These are phyloP conservation scores for Russula ochroleuca DNA, from an alignment of 768 basidiomycete genomes.

Conservation along the genomic window DNA sequence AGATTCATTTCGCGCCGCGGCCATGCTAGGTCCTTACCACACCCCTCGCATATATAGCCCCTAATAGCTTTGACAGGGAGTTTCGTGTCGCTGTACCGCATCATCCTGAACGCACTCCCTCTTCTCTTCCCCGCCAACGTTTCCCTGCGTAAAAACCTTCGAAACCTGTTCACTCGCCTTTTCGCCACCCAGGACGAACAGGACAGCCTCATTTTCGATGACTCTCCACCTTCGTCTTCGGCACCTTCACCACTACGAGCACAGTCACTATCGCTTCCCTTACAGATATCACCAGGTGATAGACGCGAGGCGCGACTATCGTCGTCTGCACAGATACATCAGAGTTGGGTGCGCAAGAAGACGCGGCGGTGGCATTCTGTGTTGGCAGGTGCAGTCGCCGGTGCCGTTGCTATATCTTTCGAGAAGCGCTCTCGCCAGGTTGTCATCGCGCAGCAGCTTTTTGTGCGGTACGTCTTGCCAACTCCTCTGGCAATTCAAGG, in stretches of 20 bases:
- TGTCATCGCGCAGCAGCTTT: slow-evolving; percentile 79
- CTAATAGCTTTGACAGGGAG: slow-evolving; percentile 44
- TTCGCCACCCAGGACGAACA: slow-evolving; percentile 28
- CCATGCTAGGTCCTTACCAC: slow-evolving; percentile 67
- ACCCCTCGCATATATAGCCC: background rate
- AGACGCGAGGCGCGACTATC: slow-evolving; percentile 51
- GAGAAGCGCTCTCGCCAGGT: slow-evolving; percentile 64
- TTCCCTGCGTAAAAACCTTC: slow-evolving; percentile 27
- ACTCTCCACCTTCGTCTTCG: slow-evolving; percentile 22
- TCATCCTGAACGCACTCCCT: slow-evolving; percentile 72
- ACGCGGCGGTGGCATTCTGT: slow-evolving; percentile 77
- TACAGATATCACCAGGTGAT: slow-evolving; percentile 25
- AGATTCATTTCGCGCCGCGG: slow-evolving; percentile 80
- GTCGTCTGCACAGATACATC: slow-evolving; percentile 57
- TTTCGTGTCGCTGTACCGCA: slow-evolving; percentile 75
- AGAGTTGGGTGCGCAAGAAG: slow-evolving; percentile 59
- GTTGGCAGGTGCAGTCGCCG: slow-evolving; percentile 71
- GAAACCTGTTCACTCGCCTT: slow-evolving; percentile 31
- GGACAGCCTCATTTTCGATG: slow-evolving; percentile 27
- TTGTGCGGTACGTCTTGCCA: slow-evolving; percentile 64
- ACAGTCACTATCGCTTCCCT: slow-evolving; percentile 8
- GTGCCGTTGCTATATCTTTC: slow-evolving; percentile 67
- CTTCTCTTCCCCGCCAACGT: slow-evolving; percentile 50
- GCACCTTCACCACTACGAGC: slow-evolving; percentile 29
- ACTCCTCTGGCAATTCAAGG: background rate